These are phyloP conservation scores for Picochlorum sp. DNA, from an alignment of 139 green algal genomes.

Conservation along the genomic window DNA sequence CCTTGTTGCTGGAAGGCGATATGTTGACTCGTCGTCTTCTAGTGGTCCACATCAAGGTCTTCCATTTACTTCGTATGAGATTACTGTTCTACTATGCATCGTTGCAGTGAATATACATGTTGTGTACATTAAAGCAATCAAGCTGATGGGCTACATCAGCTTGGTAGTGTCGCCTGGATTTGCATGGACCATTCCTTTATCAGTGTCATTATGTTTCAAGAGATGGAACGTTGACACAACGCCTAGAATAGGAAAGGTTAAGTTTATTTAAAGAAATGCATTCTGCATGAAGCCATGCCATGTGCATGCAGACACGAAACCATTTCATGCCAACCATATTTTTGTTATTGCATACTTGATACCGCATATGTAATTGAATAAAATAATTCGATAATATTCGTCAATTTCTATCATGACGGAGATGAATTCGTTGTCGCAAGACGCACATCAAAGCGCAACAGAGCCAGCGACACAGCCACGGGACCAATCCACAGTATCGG, in stretches of 20 bases:
- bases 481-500: too few species aligned
- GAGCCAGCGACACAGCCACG: too few species aligned
- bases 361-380: too few species aligned
- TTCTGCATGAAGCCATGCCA: too few species aligned
- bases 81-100: neutral
- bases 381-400: too few species aligned
- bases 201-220: slow-evolving; percentile 13
- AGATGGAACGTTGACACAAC: neutral
- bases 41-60: too few species aligned
- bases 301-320: too few species aligned
- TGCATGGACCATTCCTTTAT: slow-evolving; percentile 30
- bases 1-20: slow-evolving; percentile 17
- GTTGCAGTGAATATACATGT: slow-evolving; percentile 4
- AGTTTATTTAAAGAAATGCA: neutral
- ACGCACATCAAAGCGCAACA: too few species aligned
- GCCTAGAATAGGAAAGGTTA: neutral
- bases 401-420: too few species aligned
- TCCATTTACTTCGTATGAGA: neutral
- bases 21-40: neutral
- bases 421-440: too few species aligned
- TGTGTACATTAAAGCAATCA: slow-evolving; percentile 8
- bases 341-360: too few species aligned
- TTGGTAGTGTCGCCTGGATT: slow-evolving; percentile 25
- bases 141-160: slow-evolving; percentile 7
- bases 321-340: too few species aligned